phyloP scores from a whole-genome alignment of 306 rosid genomes.

The Prunus kanzakura region DNA sequence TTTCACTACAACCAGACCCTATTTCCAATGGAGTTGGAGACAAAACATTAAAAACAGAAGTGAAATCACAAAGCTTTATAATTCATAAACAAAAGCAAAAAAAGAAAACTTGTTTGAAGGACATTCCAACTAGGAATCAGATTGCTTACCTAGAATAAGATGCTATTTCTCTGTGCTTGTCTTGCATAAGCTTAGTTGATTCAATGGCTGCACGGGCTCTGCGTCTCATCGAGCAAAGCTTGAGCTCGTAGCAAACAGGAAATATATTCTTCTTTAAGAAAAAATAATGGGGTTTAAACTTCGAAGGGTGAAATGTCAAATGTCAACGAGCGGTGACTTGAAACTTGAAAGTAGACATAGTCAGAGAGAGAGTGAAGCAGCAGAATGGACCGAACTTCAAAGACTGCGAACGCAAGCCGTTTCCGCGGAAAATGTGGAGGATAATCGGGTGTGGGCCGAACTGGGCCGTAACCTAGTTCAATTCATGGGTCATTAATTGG shows the following conservation, averaged over 20 bases:
- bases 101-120: neutral
- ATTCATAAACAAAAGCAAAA: neutral
- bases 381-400: neutral
- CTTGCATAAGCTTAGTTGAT: constrained; percentile 9
- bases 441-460: neutral
- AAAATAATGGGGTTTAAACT: neutral
- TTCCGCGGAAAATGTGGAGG: neutral
- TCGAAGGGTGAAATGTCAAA: neutral
- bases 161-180: neutral
- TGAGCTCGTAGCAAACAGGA: neutral
- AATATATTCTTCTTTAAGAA: neutral
- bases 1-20: constrained; percentile 24
- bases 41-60: constrained; percentile 1
- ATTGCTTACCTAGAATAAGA: constrained; percentile 18
- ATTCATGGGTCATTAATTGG: neutral
- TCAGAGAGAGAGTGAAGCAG: neutral
- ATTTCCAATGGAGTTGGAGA: constrained; percentile 10
- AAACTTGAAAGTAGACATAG: neutral
- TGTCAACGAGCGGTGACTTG: neutral
- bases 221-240: neutral
- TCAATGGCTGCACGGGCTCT: neutral
- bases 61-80: neutral
- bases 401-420: neutral
- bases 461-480: neutral
- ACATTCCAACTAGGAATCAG: neutral